These are phyloP conservation scores for Geotrichum aggregatum DNA, from an alignment of 1,139 yeast species.

Conservation along the genomic window DNA sequence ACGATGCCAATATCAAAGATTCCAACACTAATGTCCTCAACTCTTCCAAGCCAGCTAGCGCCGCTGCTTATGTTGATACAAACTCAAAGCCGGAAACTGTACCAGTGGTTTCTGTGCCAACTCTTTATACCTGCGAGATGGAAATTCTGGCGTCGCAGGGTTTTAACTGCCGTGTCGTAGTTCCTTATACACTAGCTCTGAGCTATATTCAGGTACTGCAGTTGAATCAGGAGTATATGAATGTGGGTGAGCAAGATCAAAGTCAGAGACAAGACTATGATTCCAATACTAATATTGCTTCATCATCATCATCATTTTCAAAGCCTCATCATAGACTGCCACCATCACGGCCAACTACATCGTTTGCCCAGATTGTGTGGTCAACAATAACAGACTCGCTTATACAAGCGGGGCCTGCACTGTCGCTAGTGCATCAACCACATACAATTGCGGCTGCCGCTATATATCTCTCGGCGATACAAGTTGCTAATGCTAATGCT, in stretches of 20 bases:
- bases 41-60: too few relatives aligned
- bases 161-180: conserved; percentile 28
- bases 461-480: conserved; percentile 27
- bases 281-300: too few relatives aligned
- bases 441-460: conserved; percentile 31
- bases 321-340: too few relatives aligned
- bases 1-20: neutral
- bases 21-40: neutral
- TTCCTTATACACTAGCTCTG: conserved; percentile 30
- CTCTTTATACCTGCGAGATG: conserved; percentile 20
- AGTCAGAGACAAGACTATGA: too few relatives aligned
- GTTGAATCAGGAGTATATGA: conserved; percentile 3
- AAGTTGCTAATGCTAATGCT: neutral
- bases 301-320: too few relatives aligned
- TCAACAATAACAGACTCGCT: conserved; percentile 28
- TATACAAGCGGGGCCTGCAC: conserved; percentile 22
- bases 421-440: conserved; percentile 31
- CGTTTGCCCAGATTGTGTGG: conserved; percentile 27
- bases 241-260: neutral
- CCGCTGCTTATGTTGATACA: neutral
- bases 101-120: conserved; percentile 4
- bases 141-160: conserved; percentile 25
- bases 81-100: too few relatives aligned
- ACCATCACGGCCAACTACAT: too few relatives aligned
- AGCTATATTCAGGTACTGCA: conserved; percentile 28